These are phyloP conservation scores for Zelopaecilomyces penicillatus DNA, from an alignment of 2,329 filamentous ascomycete species.

Conservation along the genomic window DNA sequence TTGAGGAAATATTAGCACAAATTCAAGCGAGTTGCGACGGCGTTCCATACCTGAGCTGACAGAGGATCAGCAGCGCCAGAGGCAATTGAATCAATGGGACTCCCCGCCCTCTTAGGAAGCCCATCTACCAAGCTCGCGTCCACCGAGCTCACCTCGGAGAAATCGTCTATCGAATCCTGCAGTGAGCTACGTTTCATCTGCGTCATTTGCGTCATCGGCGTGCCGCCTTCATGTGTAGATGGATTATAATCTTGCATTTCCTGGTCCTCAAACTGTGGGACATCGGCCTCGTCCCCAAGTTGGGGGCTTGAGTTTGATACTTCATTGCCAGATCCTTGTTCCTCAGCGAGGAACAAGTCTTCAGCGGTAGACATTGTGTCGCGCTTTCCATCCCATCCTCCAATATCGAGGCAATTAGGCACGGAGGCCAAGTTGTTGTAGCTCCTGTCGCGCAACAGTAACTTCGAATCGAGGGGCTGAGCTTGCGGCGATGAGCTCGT, in stretches of 20 bases:
- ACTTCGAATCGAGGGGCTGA: too few relatives aligned
- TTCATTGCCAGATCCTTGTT: constrained; percentile 33
- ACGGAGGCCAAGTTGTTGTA: too few relatives aligned
- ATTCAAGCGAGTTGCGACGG: neutral
- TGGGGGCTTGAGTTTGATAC: constrained; percentile 24
- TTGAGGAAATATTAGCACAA: constrained; percentile 25
- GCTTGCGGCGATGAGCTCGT: too few relatives aligned
- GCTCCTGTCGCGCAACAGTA: too few relatives aligned
- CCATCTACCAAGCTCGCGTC: constrained; percentile 40
- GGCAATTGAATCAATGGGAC: constrained; percentile 57
- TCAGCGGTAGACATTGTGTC: constrained; percentile 41
- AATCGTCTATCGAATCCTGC: constrained; percentile 33
- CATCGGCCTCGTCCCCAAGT: constrained; percentile 9
- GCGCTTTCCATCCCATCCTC: constrained; percentile 30
- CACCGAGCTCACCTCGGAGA: constrained; percentile 44
- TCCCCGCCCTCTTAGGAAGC: constrained; percentile 48
- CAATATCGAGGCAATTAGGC: neutral
- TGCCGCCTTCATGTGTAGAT: neutral
- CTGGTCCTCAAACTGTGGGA: constrained; percentile 14
- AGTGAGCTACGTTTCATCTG: constrained; percentile 35
- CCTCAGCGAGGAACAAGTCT: constrained; percentile 34
- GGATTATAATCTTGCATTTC: constrained; percentile 3
- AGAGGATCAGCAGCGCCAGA: constrained; percentile 79
- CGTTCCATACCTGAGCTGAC: constrained; percentile 61
- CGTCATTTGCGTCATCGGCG: constrained; percentile 3